phyloP scores from a whole-genome alignment of 2,329 filamentous ascomycete genomes.

The Aspergillus sp. region DNA sequence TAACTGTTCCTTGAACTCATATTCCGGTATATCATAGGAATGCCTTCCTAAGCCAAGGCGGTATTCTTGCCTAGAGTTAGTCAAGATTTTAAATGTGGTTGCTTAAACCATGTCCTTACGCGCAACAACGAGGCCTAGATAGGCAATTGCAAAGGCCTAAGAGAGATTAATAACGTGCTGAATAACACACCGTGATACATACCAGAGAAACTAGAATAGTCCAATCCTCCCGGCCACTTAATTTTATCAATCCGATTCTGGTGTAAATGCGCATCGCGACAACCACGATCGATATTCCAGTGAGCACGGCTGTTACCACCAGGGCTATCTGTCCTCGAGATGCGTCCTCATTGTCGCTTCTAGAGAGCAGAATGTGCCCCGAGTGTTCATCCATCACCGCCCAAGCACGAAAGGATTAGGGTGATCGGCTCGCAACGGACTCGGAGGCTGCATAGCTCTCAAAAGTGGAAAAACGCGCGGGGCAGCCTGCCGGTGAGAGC shows the following conservation, averaged over 20 bases:
- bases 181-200: background rate
- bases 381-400: slow-evolving; percentile 17
- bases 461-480: background rate
- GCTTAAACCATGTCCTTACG: slow-evolving; percentile 17
- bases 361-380: slow-evolving; percentile 17
- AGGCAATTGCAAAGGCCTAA: slow-evolving; percentile 21
- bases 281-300: slow-evolving; percentile 22
- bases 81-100: background rate
- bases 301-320: slow-evolving; percentile 33
- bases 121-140: slow-evolving; percentile 29
- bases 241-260: slow-evolving; percentile 29
- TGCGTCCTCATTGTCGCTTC: slow-evolving; percentile 19
- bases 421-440: no score
- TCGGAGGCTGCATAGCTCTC: background rate
- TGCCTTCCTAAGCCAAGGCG: slow-evolving; percentile 29
- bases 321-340: slow-evolving; percentile 28
- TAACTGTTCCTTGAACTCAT: slow-evolving; percentile 17
- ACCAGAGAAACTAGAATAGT: slow-evolving; percentile 30
- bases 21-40: slow-evolving; percentile 17
- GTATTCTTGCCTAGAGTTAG: slow-evolving; percentile 24
- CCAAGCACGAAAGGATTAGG: background rate
- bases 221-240: slow-evolving; percentile 36
- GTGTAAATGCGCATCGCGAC: slow-evolving; percentile 32
- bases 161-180: background rate
- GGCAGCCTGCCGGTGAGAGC: background rate